Conservation (phyloP, 2,329 filamentous ascomycete genomes). For the Scytalidium sp. region DNA sequence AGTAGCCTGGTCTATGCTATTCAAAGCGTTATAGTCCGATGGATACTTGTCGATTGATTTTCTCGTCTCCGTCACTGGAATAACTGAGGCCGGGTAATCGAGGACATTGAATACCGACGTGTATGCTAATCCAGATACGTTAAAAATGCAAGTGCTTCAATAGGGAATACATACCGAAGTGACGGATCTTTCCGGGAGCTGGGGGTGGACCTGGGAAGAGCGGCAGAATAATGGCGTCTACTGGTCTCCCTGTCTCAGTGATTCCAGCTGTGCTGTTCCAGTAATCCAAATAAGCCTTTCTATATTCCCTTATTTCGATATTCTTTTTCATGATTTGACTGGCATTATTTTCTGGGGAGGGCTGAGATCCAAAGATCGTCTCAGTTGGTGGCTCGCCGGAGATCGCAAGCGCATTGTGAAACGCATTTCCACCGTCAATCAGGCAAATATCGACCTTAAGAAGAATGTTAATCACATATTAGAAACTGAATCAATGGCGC, state of each 20-base stretch:
- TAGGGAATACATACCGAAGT: too few relatives aligned
- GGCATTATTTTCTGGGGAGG: constrained; percentile 19
- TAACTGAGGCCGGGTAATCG: constrained; percentile 29
- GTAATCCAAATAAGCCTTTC: constrained; percentile 54
- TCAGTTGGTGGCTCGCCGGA: constrained; percentile 46
- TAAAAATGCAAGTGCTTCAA: constrained; percentile 43
- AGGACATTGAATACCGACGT: constrained; percentile 8
- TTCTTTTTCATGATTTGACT: constrained; percentile 32
- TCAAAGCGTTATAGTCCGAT: too few relatives aligned
- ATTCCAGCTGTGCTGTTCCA: constrained; percentile 5
- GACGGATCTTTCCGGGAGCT: neutral
- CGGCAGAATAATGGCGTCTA: neutral
- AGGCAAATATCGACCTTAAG: neutral
- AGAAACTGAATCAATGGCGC: too few relatives aligned
- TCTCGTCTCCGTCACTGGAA: constrained; percentile 32
- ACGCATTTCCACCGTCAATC: too few relatives aligned
- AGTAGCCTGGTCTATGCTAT: too few relatives aligned
- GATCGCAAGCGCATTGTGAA: constrained; percentile 41
- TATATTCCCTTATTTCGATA: constrained; percentile 46
- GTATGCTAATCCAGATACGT: constrained; percentile 37
- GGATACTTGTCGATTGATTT: too few relatives aligned
- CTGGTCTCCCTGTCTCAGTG: neutral
- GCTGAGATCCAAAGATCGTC: constrained; percentile 2
- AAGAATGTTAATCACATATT: too few relatives aligned
- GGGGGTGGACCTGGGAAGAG: neutral